Base-by-base conservation (phyloP, 75 land plant species). In the Pinus albicaulis region DNA sequence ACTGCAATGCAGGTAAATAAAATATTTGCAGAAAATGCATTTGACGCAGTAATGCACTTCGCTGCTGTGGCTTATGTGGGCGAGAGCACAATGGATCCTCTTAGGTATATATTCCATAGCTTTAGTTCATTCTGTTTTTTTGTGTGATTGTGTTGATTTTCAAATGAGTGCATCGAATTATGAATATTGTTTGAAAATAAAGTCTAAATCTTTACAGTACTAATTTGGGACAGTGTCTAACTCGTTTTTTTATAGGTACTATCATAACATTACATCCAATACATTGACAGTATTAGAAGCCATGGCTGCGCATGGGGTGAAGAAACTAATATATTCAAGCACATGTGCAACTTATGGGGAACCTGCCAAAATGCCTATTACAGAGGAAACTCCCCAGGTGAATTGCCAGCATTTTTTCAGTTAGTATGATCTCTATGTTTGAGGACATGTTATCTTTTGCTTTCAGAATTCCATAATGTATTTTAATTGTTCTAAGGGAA, bases 61-160 rank as follows among this genome's bases (percentile, higher is more conserved):
- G 97, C 97, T 24, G 97, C 90, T 60, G 94, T 94, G 75, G 97
- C 97, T 41, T 94, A 92, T 81, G 97, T 94, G 28, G 97, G 97
- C 34, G 97, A 94, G 79, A 94, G 97, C 77, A 91, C 92, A 56
- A 82, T 86, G 19, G 94, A 94, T 55, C 97, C 97, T 75, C 90
- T 94, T 26, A 83, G 86, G 96, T 93, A 86, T 81, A 83, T 72
- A 36, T 72, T 48, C 59, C 59, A 22, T 63, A 16, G 14, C 24
- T 55, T 28, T 34, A 44, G 24, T 48, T 26, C 41, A 17, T 55
- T 16, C 57, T 41, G 7, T 8, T 70, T 23, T 75, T 10, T 36
- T 12, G 17, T 13, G 23, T 31, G 34, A 56, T 56, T 57, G 16
- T 59, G 72, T 57, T 75, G 66, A 16, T 75, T 36, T 53, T 22